Evolutionary conservation across 345 rosid genomes (phyloP).

Genomic region (Eucalyptus cloeziana): DNA sequence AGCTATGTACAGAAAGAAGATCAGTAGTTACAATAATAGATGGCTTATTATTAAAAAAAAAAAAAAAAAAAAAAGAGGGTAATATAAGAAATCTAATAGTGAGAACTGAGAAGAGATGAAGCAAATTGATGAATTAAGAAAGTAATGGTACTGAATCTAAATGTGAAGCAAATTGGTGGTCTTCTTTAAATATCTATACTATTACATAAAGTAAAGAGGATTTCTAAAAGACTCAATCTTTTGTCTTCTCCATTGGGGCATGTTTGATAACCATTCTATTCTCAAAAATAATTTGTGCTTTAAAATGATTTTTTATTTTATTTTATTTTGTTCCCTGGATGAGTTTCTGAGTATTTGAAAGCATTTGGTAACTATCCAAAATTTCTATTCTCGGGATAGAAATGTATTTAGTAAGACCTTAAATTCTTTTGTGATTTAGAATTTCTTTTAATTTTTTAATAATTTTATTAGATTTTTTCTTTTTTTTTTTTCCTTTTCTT

Average conservation of each 20-base stretch:
- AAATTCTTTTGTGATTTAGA: too few species aligned
- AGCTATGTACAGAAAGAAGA: too few species aligned
- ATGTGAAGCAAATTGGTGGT: neutral
- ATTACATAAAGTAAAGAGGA: neutral
- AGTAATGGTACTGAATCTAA: neutral
- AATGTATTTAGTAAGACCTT: too few species aligned
- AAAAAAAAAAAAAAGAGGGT: neutral
- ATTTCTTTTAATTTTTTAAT: too few species aligned
- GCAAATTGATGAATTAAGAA: neutral
- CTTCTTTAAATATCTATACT: neutral
- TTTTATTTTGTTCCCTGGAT: too few species aligned
- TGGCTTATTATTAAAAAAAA: neutral
- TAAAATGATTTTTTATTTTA: too few species aligned
- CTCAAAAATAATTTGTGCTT: accelerated
- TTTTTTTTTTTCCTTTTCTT: too few species aligned
- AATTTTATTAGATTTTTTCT: too few species aligned
- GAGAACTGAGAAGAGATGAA: neutral
- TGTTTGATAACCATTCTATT: accelerated
- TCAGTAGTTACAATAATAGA: too few species aligned
- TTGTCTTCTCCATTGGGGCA: accelerated
- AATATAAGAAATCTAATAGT: neutral
- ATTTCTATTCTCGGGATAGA: accelerated
- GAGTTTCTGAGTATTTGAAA: too few species aligned
- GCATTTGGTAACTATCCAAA: accelerated
- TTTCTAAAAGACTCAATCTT: neutral